phyloP scores from a whole-genome alignment of 1,284 basidiomycete genomes.

The Vanrija humicola region DNA sequence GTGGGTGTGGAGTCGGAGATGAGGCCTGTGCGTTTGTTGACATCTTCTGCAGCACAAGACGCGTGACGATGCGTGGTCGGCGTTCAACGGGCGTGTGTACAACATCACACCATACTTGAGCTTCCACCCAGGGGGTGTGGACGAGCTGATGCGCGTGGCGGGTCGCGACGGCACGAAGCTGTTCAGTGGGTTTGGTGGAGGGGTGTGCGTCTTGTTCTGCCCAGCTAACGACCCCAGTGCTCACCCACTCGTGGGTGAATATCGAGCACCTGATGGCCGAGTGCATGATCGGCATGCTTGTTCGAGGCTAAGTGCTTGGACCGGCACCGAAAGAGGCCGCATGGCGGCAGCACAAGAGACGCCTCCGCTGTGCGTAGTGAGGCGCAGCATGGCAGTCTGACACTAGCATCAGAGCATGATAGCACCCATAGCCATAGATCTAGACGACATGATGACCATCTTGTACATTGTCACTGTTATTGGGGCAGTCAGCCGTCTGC shows the following conservation, averaged over 20 bases:
- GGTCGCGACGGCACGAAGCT: slow-evolving; percentile 91
- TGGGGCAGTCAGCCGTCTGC: too few species aligned
- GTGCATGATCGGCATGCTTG: slow-evolving; percentile 83
- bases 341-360: too few species aligned
- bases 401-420: too few species aligned
- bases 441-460: too few species aligned
- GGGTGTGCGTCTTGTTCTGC: too few species aligned
- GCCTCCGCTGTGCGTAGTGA: too few species aligned
- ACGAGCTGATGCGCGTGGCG: slow-evolving; percentile 91
- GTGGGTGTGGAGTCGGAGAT: slow-evolving; percentile 55
- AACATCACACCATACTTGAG: slow-evolving; percentile 89
- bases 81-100: slow-evolving; percentile 90
- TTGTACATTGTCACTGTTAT: too few species aligned
- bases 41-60: slow-evolving; percentile 36
- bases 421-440: too few species aligned
- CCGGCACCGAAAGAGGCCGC: too few species aligned
- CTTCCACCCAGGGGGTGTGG: slow-evolving; percentile 92
- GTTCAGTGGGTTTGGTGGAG: slow-evolving; percentile 62
- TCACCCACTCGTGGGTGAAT: slow-evolving; percentile 84
- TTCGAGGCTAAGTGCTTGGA: slow-evolving; percentile 54
- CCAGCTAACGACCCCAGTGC: slow-evolving; percentile 40
- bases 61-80: slow-evolving; percentile 87
- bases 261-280: slow-evolving; percentile 87
- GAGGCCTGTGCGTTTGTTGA: not conserved
- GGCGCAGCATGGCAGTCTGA: too few species aligned